Conservation (phyloP, 495 filamentous ascomycete genomes). For the Daldinia loculata region DNA sequence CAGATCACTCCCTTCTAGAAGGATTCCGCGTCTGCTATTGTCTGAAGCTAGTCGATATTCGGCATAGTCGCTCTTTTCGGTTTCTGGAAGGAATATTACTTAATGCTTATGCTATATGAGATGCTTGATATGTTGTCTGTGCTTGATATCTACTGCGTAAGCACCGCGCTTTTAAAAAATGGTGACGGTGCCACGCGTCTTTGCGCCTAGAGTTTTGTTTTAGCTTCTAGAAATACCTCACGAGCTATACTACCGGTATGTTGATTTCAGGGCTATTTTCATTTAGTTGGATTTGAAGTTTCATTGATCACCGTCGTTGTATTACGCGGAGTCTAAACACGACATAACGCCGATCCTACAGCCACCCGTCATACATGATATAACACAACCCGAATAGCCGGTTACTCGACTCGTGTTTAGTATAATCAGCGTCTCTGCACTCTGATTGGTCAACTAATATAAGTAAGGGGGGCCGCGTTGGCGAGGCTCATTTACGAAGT, state of each 20-base stretch:
- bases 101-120: not conserved
- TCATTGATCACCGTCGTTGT: conserved; percentile 14
- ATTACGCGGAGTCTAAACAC: conserved; percentile 14
- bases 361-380: conserved; percentile 39
- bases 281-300: conserved; percentile 7
- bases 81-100: conserved; percentile 16
- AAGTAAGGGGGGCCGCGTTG: conserved; percentile 7
- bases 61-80: conserved; percentile 12
- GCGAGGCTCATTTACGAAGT: conserved; percentile 20
- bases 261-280: conserved; percentile 19
- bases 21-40: conserved; percentile 26
- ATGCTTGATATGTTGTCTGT: not conserved
- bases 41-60: conserved; percentile 33
- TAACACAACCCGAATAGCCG: conserved; percentile 34
- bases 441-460: conserved; percentile 25
- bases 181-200: conserved; percentile 5
- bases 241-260: conserved; percentile 5
- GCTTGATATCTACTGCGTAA: not conserved
- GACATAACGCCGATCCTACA: conserved; percentile 17
- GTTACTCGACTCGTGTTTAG: conserved; percentile 23
- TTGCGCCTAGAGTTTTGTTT: not conserved
- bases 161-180: not conserved
- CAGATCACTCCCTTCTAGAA: conserved; percentile 32
- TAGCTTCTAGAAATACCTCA: not conserved
- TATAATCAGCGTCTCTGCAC: not conserved